Evolutionary conservation across 164 flowering plant genomes (phyloP), one percentile per base, ranked within the genome.

Genomic region (Litsea cubeba): DNA sequence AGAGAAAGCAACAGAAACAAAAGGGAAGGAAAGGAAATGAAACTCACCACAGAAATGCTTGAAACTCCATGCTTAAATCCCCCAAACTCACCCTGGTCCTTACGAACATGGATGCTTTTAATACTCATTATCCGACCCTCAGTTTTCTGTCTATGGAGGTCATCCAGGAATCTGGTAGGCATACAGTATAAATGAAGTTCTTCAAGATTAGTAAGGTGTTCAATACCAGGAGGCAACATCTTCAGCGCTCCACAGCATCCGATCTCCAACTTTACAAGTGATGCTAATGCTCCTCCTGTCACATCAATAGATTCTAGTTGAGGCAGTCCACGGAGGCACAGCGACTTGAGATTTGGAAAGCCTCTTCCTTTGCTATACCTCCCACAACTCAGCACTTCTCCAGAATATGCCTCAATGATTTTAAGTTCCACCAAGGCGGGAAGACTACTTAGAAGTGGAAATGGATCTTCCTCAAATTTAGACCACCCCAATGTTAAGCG

Each of bases 401-500:
- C 76, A 1, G 5, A 30, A 58, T 74, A 74, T 12, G 76, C 76
- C 2, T 30, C 10, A n/a, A 18, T 5, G 0, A 74, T 71, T 3
- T 7, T 5, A 18, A 74, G 65, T 23, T 22, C 28, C 23, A 28
- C n/a, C 12, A 74, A 70, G 22, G 22, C 68, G 18, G 76, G 65
- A 14, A 74, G 51, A 12, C 30, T 40, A 54, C 22, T 17, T 0
- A 74, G 76, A 46, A 20, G 63, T 20, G n/a, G 14, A 30, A 74
- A 49, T 11, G 71, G 71, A 35, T 74, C 71, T 7, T 74, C 40
- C 50, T 30, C 15, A 18, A 74, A 32, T 23, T 51, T 74, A 20
- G 76, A 74, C 71, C 76, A 67, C 1, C 65, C 17, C 28, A 74
- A 20, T 8, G 4, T 2, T 11, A 74, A 6, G 3, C 12, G 20